Conservation (phyloP, 768 basidiomycete species). For the Coprinopsis marcescibilis region DNA sequence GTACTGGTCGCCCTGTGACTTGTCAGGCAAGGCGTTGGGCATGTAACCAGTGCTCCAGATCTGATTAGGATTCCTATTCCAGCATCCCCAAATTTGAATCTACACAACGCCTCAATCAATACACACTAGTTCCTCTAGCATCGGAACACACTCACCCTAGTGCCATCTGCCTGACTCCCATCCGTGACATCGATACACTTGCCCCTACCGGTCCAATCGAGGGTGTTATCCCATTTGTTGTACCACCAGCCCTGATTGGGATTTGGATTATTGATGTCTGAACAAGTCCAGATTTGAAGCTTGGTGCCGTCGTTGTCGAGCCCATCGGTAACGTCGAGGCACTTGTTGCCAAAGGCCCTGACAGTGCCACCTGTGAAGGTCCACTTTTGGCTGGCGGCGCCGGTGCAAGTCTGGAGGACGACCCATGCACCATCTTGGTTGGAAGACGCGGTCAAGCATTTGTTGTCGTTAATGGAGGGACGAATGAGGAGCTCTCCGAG, state of each 20-base stretch:
- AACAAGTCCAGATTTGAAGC: constrained; percentile 50
- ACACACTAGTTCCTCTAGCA: not conserved
- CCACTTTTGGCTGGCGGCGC: constrained; percentile 43
- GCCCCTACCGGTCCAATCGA: constrained; percentile 42
- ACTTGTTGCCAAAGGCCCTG: constrained; percentile 41
- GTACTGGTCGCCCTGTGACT: constrained; percentile 53
- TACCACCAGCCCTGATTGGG: constrained; percentile 44
- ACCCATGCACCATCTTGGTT: constrained; percentile 44
- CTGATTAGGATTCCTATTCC: constrained; percentile 39
- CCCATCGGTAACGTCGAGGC: constrained; percentile 42
- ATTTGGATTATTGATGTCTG: constrained; percentile 28
- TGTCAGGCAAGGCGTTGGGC: constrained; percentile 33
- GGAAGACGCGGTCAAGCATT: constrained; percentile 47
- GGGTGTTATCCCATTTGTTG: constrained; percentile 35
- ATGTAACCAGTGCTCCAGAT: constrained; percentile 49
- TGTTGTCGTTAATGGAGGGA: constrained; percentile 15
- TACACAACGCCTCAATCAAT: constrained; percentile 15
- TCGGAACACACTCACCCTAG: constrained; percentile 26
- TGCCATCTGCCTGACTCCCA: constrained; percentile 36
- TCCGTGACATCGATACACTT: constrained; percentile 45
- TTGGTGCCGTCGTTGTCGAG: constrained; percentile 36
- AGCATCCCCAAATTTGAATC: constrained; percentile 45
- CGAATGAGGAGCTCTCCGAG: constrained; percentile 5
- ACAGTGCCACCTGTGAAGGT: constrained; percentile 38
- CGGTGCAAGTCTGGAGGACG: constrained; percentile 42